phyloP scores from a whole-genome alignment of 306 rosid species.

The Erythrophleum fordii region DNA sequence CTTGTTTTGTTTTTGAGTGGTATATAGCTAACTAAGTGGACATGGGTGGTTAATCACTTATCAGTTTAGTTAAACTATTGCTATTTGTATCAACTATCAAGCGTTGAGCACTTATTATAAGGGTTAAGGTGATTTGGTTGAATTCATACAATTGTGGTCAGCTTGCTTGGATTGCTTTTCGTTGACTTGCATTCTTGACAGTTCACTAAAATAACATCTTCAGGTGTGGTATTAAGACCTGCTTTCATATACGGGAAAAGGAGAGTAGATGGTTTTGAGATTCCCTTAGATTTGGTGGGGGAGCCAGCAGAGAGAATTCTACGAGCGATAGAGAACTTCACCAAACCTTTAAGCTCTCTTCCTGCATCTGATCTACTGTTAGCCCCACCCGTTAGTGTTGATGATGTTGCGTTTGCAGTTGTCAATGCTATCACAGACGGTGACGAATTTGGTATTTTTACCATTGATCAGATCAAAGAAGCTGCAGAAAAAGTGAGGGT shows the following conservation, averaged over 20 bases:
- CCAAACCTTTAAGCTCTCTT: slow-evolving; percentile 83
- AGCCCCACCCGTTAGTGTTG: slow-evolving; percentile 91
- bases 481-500: slow-evolving; percentile 74
- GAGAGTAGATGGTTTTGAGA: slow-evolving; percentile 78
- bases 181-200: slow-evolving; percentile 14
- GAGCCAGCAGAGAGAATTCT: slow-evolving; percentile 83
- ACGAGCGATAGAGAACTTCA: slow-evolving; percentile 63
- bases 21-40: background rate
- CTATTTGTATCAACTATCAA: background rate
- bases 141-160: background rate
- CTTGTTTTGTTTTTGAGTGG: slow-evolving; percentile 20
- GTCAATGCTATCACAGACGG: slow-evolving; percentile 77
- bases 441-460: slow-evolving; percentile 83
- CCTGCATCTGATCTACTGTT: slow-evolving; percentile 88
- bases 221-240: slow-evolving; percentile 93
- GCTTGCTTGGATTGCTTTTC: background rate
- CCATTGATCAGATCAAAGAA: slow-evolving; percentile 93
- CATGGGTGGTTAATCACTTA: background rate
- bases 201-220: slow-evolving; percentile 40
- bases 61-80: background rate
- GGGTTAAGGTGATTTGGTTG: background rate
- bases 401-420: slow-evolving; percentile 81
- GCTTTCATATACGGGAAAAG: slow-evolving; percentile 92
- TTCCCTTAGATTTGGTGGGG: slow-evolving; percentile 87
- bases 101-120: background rate